Conservation (phyloP, 805 yeast species). For the Candida piceae region DNA sequence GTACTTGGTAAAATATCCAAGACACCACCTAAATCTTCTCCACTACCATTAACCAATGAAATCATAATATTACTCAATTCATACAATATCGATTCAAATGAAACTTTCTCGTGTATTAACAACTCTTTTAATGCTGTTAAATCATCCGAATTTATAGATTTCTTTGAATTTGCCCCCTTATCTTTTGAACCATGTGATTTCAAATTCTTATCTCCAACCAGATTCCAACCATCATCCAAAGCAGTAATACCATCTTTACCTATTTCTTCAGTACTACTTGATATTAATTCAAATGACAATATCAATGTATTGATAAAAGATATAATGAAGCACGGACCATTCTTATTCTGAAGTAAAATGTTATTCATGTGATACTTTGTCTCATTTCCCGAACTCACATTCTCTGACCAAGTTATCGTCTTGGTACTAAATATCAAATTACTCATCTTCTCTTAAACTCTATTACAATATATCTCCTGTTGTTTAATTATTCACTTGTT, state of each 20-base stretch:
- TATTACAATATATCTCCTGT: too few species aligned
- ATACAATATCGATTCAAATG: slow-evolving; percentile 39
- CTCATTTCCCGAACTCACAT: too few species aligned
- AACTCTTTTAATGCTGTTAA: slow-evolving; percentile 21
- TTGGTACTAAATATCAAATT: slow-evolving; percentile 22
- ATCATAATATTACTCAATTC: slow-evolving; percentile 44
- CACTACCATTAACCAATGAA: slow-evolving; percentile 28
- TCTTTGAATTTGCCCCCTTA: background rate
- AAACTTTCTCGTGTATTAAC: slow-evolving; percentile 15
- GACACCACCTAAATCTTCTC: slow-evolving; percentile 32
- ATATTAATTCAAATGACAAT: slow-evolving; percentile 38
- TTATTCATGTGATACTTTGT: slow-evolving; percentile 40
- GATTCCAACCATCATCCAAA: slow-evolving; percentile 22
- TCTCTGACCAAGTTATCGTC: slow-evolving; percentile 26
- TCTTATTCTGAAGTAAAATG: slow-evolving; percentile 68
- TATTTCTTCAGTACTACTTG: slow-evolving; percentile 1
- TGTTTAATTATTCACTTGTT: background rate
- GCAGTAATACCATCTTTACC: too few species aligned
- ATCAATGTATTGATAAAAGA: slow-evolving; percentile 71
- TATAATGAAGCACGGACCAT: slow-evolving; percentile 86
- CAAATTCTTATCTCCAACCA: slow-evolving; percentile 7
- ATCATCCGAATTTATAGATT: slow-evolving; percentile 2
- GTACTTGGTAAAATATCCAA: slow-evolving; percentile 56
- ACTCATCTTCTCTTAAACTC: background rate
- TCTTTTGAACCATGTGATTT: background rate